Evolutionary conservation across 805 yeast species (phyloP).

Genomic region (Schizosaccharomyces cryophilus): DNA sequence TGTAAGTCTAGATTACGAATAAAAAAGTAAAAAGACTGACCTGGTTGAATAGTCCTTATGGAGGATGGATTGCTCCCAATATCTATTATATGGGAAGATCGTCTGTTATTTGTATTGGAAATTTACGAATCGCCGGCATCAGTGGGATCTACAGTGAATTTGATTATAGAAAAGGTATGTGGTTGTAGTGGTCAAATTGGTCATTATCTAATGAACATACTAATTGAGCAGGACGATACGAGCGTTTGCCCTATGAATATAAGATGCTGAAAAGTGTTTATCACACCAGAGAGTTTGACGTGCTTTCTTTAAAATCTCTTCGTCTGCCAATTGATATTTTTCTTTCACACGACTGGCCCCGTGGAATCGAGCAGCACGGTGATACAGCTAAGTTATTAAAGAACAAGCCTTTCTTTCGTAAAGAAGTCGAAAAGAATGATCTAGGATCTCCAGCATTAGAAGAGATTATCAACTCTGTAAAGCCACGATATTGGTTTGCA

Average conservation of each 20-base stretch:
- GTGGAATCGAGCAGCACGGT: conserved; percentile 45
- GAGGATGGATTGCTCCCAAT: conserved; percentile 84
- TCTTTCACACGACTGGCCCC: conserved; percentile 89
- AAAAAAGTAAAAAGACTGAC: not conserved
- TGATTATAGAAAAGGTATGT: conserved; percentile 19
- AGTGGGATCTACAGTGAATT: conserved; percentile 56
- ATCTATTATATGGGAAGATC: conserved; percentile 66
- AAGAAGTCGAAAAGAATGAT: conserved; percentile 2
- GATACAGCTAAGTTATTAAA: conserved; percentile 24
- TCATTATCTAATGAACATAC: not conserved
- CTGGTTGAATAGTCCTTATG: conserved; percentile 21
- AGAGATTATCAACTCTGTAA: conserved; percentile 26
- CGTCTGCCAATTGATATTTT: conserved; percentile 27
- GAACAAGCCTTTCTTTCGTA: conserved; percentile 39
- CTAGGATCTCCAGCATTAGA: conserved; percentile 13
- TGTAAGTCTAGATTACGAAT: conserved; percentile 11
- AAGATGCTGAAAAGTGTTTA: conserved; percentile 33
- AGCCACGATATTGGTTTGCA: conserved; percentile 61
- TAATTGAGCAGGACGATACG: conserved; percentile 13
- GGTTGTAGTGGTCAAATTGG: too few relatives aligned
- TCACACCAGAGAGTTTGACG: conserved; percentile 45
- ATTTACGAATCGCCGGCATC: conserved; percentile 53
- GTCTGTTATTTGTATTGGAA: conserved; percentile 50
- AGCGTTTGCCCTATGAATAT: conserved; percentile 24
- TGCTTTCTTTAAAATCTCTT: conserved; percentile 26